Percentiles rank a stretch among this genome's conserved stretches.
These are phyloP conservation scores for Mortierella sp. DNA, from an alignment of 371 early-diverging fungal genomes.

Conservation along the genomic window DNA sequence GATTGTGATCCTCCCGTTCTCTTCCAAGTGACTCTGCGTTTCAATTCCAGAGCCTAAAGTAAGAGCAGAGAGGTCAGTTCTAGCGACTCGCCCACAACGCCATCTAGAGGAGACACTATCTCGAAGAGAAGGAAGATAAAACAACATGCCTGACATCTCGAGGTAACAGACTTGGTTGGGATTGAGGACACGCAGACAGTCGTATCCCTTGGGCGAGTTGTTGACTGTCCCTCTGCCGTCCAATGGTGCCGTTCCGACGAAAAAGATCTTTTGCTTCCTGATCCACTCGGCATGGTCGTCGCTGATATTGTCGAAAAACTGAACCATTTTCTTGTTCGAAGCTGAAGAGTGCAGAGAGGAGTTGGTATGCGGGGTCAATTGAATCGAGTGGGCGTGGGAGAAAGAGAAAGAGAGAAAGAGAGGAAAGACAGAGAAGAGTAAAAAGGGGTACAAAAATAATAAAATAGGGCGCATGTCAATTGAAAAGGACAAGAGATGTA, in stretches of 20 bases:
- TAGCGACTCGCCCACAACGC: neutral
- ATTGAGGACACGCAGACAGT: slow-evolving; percentile 58
- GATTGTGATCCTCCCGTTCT: slow-evolving; percentile 68
- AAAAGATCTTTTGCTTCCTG: slow-evolving; percentile 66
- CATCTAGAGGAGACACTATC: too few species aligned
- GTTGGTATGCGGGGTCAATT: neutral
- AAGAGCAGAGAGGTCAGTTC: neutral
- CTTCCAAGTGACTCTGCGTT: slow-evolving; percentile 66
- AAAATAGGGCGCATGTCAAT: neutral
- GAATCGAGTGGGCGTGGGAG: neutral
- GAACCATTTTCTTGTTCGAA: slow-evolving; percentile 53
- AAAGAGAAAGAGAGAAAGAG: neutral
- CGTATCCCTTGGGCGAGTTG: slow-evolving; percentile 70
- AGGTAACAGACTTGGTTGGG: slow-evolving; percentile 61
- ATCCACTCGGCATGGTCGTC: slow-evolving; percentile 62
- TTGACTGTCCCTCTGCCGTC: slow-evolving; percentile 63
- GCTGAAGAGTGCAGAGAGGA: neutral
- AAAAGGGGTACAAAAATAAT: neutral
- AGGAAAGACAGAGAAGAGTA: neutral
- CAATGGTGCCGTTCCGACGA: slow-evolving; percentile 67
- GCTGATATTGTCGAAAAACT: slow-evolving; percentile 57
- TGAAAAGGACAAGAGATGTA: neutral
- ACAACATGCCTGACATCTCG: slow-evolving; percentile 61
- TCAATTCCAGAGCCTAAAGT: slow-evolving; percentile 62
- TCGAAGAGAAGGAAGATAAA: neutral